Evolutionary conservation across 1,139 yeast genomes (phyloP).

Genomic region (Pichia inconspicua): DNA sequence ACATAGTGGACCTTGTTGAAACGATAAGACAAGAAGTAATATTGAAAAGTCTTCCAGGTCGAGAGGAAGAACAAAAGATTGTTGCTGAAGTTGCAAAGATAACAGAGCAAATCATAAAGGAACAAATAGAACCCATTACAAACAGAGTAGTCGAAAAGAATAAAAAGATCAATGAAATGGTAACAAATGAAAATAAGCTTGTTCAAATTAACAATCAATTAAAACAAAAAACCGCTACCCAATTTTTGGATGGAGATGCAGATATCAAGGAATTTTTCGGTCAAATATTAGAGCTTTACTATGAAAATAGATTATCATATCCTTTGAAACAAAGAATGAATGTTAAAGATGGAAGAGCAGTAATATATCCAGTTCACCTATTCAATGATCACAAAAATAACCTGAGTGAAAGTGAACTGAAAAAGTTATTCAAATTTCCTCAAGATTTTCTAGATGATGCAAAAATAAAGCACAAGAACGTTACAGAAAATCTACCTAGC

Average conservation of each 20-base stretch:
- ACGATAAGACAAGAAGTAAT: background rate
- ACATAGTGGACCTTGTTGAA: background rate
- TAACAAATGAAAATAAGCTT: background rate
- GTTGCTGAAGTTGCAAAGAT: background rate
- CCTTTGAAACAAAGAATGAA: constrained; percentile 22
- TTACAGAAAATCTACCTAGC: constrained; percentile 19
- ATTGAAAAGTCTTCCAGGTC: background rate
- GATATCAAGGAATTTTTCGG: background rate
- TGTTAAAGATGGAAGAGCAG: constrained; percentile 22
- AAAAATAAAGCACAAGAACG: constrained; percentile 21
- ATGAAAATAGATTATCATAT: constrained; percentile 18
- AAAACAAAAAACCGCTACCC: background rate
- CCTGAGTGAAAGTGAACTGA: constrained; percentile 19
- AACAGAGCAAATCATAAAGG: background rate
- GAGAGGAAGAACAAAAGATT: background rate
- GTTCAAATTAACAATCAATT: background rate
- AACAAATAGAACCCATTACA: background rate
- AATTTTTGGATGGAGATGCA: background rate
- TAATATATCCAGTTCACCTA: constrained; percentile 21
- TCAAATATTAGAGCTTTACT: constrained; percentile 18
- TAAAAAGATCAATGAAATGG: background rate
- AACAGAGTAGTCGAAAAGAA: background rate
- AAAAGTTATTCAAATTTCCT: constrained; percentile 19
- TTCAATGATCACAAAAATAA: constrained; percentile 19
- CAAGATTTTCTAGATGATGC: constrained; percentile 22